Base-by-base conservation (phyloP, 257 asterid genomes). In the Oldenlandia corymbosa region DNA sequence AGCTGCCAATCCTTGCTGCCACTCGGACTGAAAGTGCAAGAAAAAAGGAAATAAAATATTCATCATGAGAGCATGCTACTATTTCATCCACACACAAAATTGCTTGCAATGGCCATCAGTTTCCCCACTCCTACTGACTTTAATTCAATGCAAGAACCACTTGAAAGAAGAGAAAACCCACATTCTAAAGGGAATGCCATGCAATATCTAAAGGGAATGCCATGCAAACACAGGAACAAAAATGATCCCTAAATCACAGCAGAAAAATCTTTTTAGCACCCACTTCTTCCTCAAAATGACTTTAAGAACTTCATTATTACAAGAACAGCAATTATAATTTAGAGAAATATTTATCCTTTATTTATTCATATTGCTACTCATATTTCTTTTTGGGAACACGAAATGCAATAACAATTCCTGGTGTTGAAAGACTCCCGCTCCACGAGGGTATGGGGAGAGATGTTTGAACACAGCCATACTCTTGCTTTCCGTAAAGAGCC, bases 1-100 rank as follows among this genome's bases (percentile, higher is more conserved):
- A 16, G 75, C 84, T 76, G 75, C 83, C 71, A 91, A 78, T 21
- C 92, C 98, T 72, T 69, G 79, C 70, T 83, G 75, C 95, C 96
- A 91, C 78, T 91, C 98, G 16, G 84, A 90, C 96, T 91, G 72
- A 62, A 64, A 65, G 43, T 10, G 17, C 41, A 58, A 32, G 27
- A 51, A 56, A 7, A n/a, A 5, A 36, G 51, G 10, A 37, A 49
- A 64, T 64, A 56, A 41, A 57, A 61, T 36, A 26, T 46, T 27
- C 42, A n/a, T 16, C 39, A 18, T 23, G 23, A 26, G 39, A 5
- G 37, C 66, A 28, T 16, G 27, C 39, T 46, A 16, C 42, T 1
- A 10, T 42, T 41, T 60, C 21, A 42, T n/a, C 53, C 17, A 26
- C 2, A 30, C 12, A 27, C 59, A 27, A 10, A 52, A 14, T 16